phyloP scores from a whole-genome alignment of 148 eudicot species.

The Arbutus unedo region DNA sequence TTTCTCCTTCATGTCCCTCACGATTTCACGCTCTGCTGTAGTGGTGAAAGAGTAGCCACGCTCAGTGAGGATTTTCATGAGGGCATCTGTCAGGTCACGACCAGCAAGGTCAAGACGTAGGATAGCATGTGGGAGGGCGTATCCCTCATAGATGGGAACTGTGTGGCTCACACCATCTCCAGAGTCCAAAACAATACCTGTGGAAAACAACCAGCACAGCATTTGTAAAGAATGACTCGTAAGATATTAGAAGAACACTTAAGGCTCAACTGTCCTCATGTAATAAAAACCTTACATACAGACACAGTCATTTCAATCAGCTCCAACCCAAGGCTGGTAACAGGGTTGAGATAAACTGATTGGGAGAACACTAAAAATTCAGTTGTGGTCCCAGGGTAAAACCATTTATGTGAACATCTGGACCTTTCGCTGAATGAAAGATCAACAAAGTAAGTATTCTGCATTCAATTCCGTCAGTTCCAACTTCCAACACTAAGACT shows the following conservation, averaged over 20 bases:
- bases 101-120: constrained; percentile 61
- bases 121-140: constrained; percentile 19
- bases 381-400: neutral
- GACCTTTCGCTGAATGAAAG: neutral
- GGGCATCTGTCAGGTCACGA: constrained; percentile 55
- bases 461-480: neutral
- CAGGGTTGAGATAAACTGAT: neutral
- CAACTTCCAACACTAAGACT: neutral
- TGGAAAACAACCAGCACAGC: neutral
- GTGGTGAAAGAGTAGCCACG: constrained; percentile 31
- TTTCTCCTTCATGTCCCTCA: constrained; percentile 61
- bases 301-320: neutral
- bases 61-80: constrained; percentile 20
- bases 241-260: neutral
- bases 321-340: neutral
- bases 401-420: neutral
- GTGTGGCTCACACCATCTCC: constrained; percentile 3
- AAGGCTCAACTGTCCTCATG: neutral
- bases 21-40: constrained; percentile 59
- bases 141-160: neutral
- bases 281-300: neutral
- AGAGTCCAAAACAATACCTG: constrained; percentile 39
- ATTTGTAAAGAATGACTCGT: neutral
- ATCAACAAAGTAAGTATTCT: neutral
- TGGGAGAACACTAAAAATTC: neutral